Percentiles rank a stretch among this genome's conserved stretches.
These are phyloP conservation scores for Monosporozyma servazzii DNA, from an alignment of 805 yeast species.

Conservation along the genomic window DNA sequence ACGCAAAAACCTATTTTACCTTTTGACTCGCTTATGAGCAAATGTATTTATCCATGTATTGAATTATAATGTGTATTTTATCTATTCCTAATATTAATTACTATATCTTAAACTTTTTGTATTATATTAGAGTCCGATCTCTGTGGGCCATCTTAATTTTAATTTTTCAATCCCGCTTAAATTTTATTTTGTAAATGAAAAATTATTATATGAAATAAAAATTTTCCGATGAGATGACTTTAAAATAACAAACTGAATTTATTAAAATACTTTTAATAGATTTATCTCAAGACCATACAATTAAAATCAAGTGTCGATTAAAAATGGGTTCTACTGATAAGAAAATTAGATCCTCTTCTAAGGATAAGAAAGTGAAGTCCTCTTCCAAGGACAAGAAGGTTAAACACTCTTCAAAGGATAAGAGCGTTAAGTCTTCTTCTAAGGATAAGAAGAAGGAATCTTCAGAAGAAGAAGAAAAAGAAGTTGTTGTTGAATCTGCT, in stretches of 20 bases:
- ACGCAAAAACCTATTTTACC: neutral
- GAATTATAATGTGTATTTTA: neutral
- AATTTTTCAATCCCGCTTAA: neutral
- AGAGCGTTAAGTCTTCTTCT: neutral
- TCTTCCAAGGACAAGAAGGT: neutral
- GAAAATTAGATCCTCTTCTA: neutral
- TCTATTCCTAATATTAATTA: neutral
- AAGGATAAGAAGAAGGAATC: neutral
- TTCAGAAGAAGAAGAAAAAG: neutral
- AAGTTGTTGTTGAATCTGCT: too few species aligned
- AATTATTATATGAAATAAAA: slow-evolving; percentile 1
- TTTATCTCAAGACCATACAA: neutral
- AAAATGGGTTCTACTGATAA: neutral
- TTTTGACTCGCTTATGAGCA: neutral
- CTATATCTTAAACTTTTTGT: neutral
- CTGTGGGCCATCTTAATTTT: neutral
- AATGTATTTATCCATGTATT: neutral
- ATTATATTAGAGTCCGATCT: too few species aligned
- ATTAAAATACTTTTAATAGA: neutral
- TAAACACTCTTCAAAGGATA: neutral
- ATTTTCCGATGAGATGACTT: slow-evolving; percentile 4
- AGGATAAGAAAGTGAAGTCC: neutral
- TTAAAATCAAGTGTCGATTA: neutral
- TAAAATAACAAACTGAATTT: neutral
- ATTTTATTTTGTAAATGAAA: neutral